phyloP scores from a whole-genome alignment of 2,329 filamentous ascomycete genomes.

The Fusarium oxysporum region DNA sequence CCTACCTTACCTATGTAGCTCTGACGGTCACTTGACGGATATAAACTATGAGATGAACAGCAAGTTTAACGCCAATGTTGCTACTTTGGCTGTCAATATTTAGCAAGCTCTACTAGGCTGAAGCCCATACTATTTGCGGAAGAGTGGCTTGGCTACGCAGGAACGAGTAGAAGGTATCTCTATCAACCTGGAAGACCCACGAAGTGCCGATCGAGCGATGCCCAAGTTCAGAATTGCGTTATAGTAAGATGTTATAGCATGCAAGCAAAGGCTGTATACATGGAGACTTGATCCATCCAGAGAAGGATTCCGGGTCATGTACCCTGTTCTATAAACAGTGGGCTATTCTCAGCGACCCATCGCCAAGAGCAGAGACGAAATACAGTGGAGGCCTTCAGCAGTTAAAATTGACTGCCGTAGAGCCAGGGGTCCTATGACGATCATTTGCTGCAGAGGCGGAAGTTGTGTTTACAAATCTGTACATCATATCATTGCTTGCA shows the following conservation, averaged over 20 bases:
- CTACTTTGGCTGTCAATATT: neutral
- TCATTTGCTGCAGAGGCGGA: neutral
- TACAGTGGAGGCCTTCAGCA: neutral
- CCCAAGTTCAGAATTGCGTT: neutral
- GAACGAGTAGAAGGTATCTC: neutral
- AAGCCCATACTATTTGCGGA: conserved; percentile 7
- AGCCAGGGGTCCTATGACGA: conserved; percentile 19
- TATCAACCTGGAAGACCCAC: neutral
- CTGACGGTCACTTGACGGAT: conserved; percentile 4
- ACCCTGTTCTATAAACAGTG: conserved; percentile 3
- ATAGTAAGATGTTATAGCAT: neutral
- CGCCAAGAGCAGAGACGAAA: conserved; percentile 7
- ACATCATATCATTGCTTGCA: conserved; percentile 7
- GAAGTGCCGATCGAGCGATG: neutral
- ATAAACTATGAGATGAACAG: conserved; percentile 3
- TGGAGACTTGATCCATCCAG: neutral
- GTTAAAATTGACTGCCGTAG: conserved; percentile 7
- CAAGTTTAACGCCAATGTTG: neutral
- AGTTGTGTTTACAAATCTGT: neutral
- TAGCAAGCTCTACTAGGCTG: neutral
- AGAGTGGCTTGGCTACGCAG: neutral
- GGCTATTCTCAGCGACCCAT: conserved; percentile 1
- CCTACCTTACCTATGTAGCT: neutral
- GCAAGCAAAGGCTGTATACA: neutral
- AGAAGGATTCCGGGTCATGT: neutral